Evolutionary conservation across 768 basidiomycete genomes (phyloP), one percentile per base, ranked within the genome.

Genomic region (Phlegmacium glaucopus): DNA sequence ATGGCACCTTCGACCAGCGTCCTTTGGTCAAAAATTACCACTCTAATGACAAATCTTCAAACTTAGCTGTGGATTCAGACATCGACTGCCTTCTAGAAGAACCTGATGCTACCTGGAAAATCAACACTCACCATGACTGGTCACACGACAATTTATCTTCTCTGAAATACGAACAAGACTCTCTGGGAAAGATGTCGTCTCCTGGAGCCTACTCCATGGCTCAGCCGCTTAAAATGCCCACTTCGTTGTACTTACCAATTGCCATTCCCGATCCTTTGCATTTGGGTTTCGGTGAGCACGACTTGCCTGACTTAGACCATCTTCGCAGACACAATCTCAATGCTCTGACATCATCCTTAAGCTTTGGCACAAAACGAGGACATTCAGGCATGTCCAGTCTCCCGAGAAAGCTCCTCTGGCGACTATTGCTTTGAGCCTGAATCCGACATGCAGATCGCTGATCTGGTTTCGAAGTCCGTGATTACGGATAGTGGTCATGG

Each of bases 111-210:
- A 6, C 27, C 32, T 4, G 38, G 35, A 6, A 30, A 36, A 13
- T 22, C 17, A 22, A 5, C 22, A 22, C 22, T 22, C 36, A 45
- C 17, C 39, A 47, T 52, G 51, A 50, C 47, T 49, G 52, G 60
- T 61, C 57, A 57, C 44, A 38, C 41, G 55, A 55, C 52, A 40
- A 41, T 13, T 16, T 38, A 34, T 25, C 43, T 55, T 57, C 57
- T 48, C 53, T 55, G 42, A 51, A 48, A 50, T 54, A 57, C 44
- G 39, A 52, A 37, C 25, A 16, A 37, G 41, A 32, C n/a, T 44
- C 39, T 46, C 44, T 56, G 50, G 44, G 51, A 52, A 53, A 38
- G 36, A 25, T 26, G 22, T 34, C 46, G n/a, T 30, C 47, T 37
- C 17, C 11, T 28, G 8, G 29, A 30, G 35, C 22, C 15, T 26